Percentiles rank a stretch among this genome's conserved stretches.
Conservation (phyloP, 2,329 filamentous ascomycete genomes). For the Paecilomyces dactylethromorphus region DNA sequence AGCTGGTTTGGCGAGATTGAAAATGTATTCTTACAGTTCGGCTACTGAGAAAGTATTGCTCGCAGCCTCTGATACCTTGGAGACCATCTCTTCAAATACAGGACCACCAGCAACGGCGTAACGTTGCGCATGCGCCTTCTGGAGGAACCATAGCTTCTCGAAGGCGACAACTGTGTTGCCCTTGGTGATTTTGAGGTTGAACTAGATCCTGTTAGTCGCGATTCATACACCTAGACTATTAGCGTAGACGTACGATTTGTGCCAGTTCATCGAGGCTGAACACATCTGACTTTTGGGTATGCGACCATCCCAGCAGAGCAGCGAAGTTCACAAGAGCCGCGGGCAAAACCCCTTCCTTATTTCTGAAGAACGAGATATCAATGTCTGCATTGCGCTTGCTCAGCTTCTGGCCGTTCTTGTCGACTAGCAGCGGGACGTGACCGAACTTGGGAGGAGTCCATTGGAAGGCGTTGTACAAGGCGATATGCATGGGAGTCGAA, state of each 20-base stretch:
- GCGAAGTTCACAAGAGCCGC: conserved; percentile 73
- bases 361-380: conserved; percentile 52
- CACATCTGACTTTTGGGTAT: conserved; percentile 60
- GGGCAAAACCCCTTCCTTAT: conserved; percentile 54
- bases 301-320: conserved; percentile 77
- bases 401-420: conserved; percentile 64
- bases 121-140: conserved; percentile 59
- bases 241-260: conserved; percentile 48
- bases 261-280: conserved; percentile 66
- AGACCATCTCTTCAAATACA: conserved; percentile 33
- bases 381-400: conserved; percentile 77
- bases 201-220: conserved; percentile 42
- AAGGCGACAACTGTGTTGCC: conserved; percentile 79
- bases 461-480: conserved; percentile 68
- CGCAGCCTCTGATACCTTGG: conserved; percentile 22
- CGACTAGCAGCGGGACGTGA: conserved; percentile 71
- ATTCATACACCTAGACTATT: neutral
- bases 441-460: conserved; percentile 70
- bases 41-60: conserved; percentile 15
- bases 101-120: conserved; percentile 41
- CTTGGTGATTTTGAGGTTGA: conserved; percentile 81
- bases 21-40: conserved; percentile 20
- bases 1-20: neutral
- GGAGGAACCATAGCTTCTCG: conserved; percentile 73
- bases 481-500: conserved; percentile 74